These are phyloP conservation scores for Colletotrichum agaves DNA, from an alignment of 2,329 filamentous ascomycete genomes.

Conservation along the genomic window DNA sequence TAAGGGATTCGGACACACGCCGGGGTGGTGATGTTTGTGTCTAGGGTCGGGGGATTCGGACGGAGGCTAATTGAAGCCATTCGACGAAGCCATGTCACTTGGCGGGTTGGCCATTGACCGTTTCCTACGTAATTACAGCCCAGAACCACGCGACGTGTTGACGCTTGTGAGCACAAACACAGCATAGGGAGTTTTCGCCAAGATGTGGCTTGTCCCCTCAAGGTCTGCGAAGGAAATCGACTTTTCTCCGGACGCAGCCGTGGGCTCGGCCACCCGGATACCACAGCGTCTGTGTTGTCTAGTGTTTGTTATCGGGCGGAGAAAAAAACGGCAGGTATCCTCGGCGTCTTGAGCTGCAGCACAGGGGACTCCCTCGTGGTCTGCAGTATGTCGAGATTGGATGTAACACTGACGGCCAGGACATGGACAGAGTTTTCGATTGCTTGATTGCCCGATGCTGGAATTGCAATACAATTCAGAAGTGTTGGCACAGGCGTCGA, in stretches of 20 bases:
- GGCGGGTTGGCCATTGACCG: conserved; percentile 13
- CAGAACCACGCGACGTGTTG: not conserved
- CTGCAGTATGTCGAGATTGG: not conserved
- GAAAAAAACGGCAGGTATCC: not conserved
- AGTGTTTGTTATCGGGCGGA: not conserved
- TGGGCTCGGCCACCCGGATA: not conserved
- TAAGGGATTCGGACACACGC: conserved; percentile 29
- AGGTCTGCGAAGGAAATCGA: not conserved
- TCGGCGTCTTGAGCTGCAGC: conserved; percentile 6
- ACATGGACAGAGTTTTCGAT: conserved; percentile 17
- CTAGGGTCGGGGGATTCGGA: conserved; percentile 29
- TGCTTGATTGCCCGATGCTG: not conserved
- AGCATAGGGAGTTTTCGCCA: conserved; percentile 11
- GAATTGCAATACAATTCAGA: conserved; percentile 11
- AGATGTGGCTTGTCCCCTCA: conserved; percentile 20
- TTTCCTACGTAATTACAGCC: not conserved
- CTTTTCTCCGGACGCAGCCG: not conserved
- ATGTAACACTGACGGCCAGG: not conserved
- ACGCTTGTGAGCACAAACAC: not conserved
- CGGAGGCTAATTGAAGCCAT: conserved; percentile 29
- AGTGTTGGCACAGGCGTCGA: conserved; percentile 1
- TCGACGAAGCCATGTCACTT: conserved; percentile 21
- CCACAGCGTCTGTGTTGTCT: not conserved
- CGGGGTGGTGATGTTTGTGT: conserved; percentile 5
- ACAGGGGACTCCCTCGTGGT: conserved; percentile 4